phyloP scores from a whole-genome alignment of 2,329 filamentous ascomycete species.

The Sclerotinia spermophila region DNA sequence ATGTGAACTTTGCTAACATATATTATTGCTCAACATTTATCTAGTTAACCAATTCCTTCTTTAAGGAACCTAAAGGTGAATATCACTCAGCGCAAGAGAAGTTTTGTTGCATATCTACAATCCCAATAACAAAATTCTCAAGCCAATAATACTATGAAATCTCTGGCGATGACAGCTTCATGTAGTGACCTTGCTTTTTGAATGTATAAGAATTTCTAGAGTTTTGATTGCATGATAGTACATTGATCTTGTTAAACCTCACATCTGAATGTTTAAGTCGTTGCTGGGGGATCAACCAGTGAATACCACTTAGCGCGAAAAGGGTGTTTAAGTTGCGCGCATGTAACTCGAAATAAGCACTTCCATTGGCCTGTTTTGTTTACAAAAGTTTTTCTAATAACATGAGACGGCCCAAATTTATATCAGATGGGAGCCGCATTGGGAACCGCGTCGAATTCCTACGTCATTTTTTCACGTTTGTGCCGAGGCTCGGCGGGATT shows the following conservation, averaged over 20 bases:
- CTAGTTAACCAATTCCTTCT: neutral
- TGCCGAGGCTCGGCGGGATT: neutral
- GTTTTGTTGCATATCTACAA: neutral
- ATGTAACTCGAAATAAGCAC: no score
- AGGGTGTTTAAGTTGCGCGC: neutral
- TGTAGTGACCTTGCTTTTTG: no score
- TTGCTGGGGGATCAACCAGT: neutral
- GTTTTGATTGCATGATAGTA: neutral
- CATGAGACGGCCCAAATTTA: neutral
- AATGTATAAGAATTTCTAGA: neutral
- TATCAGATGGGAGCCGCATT: neutral
- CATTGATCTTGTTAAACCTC: neutral
- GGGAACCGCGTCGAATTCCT: neutral
- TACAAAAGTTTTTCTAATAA: neutral
- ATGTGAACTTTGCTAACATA: neutral
- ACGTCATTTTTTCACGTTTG: no score
- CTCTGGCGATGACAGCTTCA: neutral
- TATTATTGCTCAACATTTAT: fast-evolving
- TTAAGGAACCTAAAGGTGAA: neutral
- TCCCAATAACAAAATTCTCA: neutral
- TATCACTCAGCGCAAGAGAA: neutral
- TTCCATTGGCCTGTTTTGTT: neutral
- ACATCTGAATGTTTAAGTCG: neutral
- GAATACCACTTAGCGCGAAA: neutral
- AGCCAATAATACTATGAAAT: neutral